phyloP scores from a whole-genome alignment of 768 basidiomycete genomes.

The Boletus tylopilopsis region DNA sequence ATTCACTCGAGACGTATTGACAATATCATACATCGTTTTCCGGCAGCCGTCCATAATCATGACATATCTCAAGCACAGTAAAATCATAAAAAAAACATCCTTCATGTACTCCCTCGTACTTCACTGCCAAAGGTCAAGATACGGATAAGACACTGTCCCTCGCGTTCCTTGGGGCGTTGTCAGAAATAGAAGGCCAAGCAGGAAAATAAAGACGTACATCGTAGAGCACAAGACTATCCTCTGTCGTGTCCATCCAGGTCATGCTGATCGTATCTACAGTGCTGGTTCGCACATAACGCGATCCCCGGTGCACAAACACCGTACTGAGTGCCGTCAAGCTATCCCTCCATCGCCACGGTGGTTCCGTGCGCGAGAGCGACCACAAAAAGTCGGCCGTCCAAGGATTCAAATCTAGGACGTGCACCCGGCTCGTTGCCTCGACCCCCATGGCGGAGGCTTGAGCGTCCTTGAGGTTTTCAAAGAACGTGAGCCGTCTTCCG shows the following conservation, averaged over 20 bases:
- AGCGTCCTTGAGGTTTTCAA: conserved; percentile 26
- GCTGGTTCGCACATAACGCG: conserved; percentile 30
- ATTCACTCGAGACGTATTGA: no score
- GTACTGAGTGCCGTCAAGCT: conserved; percentile 25
- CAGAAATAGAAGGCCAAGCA: not conserved
- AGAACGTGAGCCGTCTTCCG: conserved; percentile 30
- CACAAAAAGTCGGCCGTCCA: conserved; percentile 22
- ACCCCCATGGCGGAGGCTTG: not conserved
- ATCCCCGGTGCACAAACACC: conserved; percentile 25
- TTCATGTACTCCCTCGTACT: conserved; percentile 13
- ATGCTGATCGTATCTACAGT: conserved; percentile 45
- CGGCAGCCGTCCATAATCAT: not conserved
- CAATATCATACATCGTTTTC: no score
- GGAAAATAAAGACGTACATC: conserved; percentile 37
- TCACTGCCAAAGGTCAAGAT: conserved; percentile 31
- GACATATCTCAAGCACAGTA: conserved; percentile 1
- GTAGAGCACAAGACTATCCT: conserved; percentile 58
- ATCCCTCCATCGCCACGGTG: conserved; percentile 33
- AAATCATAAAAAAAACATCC: not conserved
- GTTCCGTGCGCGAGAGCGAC: conserved; percentile 23
- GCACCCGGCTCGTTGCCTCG: conserved; percentile 23
- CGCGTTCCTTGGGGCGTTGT: conserved; percentile 24
- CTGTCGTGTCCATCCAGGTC: conserved; percentile 51
- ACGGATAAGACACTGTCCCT: conserved; percentile 32
- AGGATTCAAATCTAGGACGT: conserved; percentile 31